A percentile compares a stretch with the other conserved stretches of the same genome.
phyloP scores from a whole-genome alignment of 2,329 filamentous ascomycete genomes.

The Cladobotryum protrusum region DNA sequence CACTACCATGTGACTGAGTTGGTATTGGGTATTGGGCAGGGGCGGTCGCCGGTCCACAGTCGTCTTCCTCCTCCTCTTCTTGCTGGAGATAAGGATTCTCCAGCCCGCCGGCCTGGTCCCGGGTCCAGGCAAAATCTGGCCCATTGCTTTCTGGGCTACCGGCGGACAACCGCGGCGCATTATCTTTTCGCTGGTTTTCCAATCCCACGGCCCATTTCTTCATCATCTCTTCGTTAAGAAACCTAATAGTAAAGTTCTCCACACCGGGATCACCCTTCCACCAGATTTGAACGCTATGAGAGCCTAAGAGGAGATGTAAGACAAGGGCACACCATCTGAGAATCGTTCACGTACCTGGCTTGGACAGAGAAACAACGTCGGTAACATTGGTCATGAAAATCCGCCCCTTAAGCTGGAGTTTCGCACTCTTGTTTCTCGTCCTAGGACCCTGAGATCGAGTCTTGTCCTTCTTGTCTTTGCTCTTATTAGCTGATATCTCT shows the following conservation, averaged over 20 bases:
- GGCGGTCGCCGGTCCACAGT: conserved; percentile 34
- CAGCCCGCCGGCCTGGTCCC: conserved; percentile 56
- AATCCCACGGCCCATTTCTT: conserved; percentile 84
- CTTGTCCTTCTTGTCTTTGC: conserved; percentile 68
- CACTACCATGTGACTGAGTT: conserved; percentile 17
- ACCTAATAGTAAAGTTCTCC: conserved; percentile 93
- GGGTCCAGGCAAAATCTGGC: conserved; percentile 77
- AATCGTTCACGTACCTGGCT: conserved; percentile 60
- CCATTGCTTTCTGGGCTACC: conserved; percentile 45
- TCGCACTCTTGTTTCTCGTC: conserved; percentile 60
- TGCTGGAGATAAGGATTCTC: conserved; percentile 75
- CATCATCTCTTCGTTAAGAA: conserved; percentile 85
- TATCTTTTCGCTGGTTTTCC: conserved; percentile 65
- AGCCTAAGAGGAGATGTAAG: conserved; percentile 47
- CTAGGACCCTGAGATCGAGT: conserved; percentile 52
- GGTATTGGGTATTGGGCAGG: conserved; percentile 31
- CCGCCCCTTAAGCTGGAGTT: conserved; percentile 88
- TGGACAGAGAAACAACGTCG: conserved; percentile 80
- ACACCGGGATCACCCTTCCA: conserved; percentile 97
- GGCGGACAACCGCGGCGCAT: conserved; percentile 41
- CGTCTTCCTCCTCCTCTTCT: conserved; percentile 58
- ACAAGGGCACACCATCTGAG: background rate
- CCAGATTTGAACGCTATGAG: conserved; percentile 94
- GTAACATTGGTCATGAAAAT: conserved; percentile 99
- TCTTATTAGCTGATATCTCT: conserved; percentile 80